These are phyloP conservation scores for Macrolepiota albuminosa DNA, from an alignment of 768 basidiomycete genomes.

Conservation along the genomic window DNA sequence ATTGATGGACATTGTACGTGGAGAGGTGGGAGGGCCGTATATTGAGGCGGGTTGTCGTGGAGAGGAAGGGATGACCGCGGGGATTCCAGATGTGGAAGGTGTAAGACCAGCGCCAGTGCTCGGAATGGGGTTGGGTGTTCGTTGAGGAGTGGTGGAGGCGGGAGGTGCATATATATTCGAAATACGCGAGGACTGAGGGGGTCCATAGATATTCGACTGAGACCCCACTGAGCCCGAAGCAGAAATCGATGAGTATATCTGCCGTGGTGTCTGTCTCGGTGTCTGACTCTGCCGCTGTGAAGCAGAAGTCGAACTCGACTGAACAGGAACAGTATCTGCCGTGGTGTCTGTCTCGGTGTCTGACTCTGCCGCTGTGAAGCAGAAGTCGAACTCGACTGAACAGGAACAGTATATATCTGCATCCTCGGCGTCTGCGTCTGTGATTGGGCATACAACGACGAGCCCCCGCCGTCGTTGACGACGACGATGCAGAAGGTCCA, in stretches of 20 bases:
- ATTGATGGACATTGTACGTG: background rate
- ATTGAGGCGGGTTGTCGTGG: background rate
- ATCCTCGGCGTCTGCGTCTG: background rate
- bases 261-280: slow-evolving; percentile 1
- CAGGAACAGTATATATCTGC: slow-evolving; percentile 1
- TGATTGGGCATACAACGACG: background rate
- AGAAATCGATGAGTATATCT: slow-evolving; percentile 6
- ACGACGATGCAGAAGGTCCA: slow-evolving; percentile 1
- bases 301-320: background rate
- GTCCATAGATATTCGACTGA: background rate
- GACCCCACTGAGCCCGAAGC: background rate
- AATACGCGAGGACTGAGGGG: background rate
- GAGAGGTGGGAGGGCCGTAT: slow-evolving; percentile 2
- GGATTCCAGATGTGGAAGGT: background rate
- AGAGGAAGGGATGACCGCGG: background rate
- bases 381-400: background rate
- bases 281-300: background rate
- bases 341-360: slow-evolving; percentile 3
- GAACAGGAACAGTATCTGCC: no score
- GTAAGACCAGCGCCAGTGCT: background rate
- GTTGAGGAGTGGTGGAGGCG: background rate
- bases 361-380: background rate
- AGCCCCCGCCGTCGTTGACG: background rate
- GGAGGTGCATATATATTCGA: background rate
- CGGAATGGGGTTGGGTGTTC: background rate